Base-by-base conservation (phyloP, 192 early-diverging fungal genomes). In the Neocallimastix lanati region DNA sequence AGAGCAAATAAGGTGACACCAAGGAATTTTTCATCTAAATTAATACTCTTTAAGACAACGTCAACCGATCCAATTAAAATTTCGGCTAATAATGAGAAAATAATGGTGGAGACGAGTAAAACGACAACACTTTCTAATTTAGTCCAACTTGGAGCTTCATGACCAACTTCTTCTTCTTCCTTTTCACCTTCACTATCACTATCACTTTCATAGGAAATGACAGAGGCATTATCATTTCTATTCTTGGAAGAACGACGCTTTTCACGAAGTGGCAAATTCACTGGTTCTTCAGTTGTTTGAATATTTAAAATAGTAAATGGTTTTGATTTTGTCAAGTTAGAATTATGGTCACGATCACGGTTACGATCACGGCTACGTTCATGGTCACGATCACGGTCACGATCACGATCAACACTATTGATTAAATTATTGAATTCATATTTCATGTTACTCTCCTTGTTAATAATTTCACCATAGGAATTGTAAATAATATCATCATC, bases 1-100 rank as follows among this genome's bases (percentile, higher is more conserved):
- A 98, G 81, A 14, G 96, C 94, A 87, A 99, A 97, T 79, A 99
- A 83, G 4, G 97, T 99, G 81, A 96, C 84, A 0, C 97, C 97
- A 30, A 98, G 82, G 77, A 95, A 91, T 83, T 98, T 98, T 80
- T 95, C 93, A 82, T 90, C 90, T 25, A 86, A 81, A 27, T 85
- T 86, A 79, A 90, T 76, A 18, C 78, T 81, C 50, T 86, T 88
- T 81, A 96, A 84, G 15, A 97, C 93, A 38, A 86, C 87, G 78
- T 96, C 95, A 36, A 97, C 93, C 76, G 90, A 93, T 78, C 90
- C 87, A 12, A 99, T 93, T 79, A 99, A 83, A 77, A 99, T 92
- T 85, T 98, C 97, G 27, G 97, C 96, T 82, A 98, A 91, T 78
- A 96, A 83, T 13, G 92, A 88, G 83, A 95, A 96, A 27, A 94